Base-by-base conservation (phyloP, 129 eudicot genomes). In the Helianthus tuberosus region DNA sequence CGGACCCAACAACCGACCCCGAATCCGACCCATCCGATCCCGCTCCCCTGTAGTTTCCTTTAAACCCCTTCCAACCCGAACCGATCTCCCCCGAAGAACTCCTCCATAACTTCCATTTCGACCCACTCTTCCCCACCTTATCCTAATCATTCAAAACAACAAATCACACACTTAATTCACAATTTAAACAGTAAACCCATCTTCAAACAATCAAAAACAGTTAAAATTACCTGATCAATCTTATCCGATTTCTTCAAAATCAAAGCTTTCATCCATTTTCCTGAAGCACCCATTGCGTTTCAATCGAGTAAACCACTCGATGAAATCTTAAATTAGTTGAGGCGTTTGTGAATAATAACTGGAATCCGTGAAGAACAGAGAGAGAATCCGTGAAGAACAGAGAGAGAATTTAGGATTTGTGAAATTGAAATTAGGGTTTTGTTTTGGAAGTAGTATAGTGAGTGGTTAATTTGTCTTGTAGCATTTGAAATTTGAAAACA, bases 71-170 rank as follows among this genome's bases (percentile, higher is more conserved):
- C 93, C 96, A 90, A 51, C 85, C 75, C 60, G 83, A 63, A 63
- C 88, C 82, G 55, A 83, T 53, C 17, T 93, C 98, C 44, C 91
- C 96, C 32, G 97, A 93, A 75, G 93, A 80, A 68, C 96, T 87
- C 78, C 92, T 86, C 93, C 93, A 95, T 68, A 95, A 62, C 89
- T 78, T 95, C 99, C 99, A 95, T 77, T 89, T 95, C 79, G 82
- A 88, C 32, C 84, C 71, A 68, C 87, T 86, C 38, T 72, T 82
- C 35, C 85, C 93, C 46, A 52, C 73, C 51, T 87, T 86, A 15
- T 91, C 94, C 96, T 91, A 77, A 75, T 12, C 69, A 32, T 43
- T 43, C 47, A 43, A 43, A 43, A 43, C 47, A 58, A 58, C 49
- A 48, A 47, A 77, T 11, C 55, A 50, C 13, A 50, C 11, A 3